Conservation (phyloP, 352 stramenopile species). For the Phytophthora boehmeriae region DNA sequence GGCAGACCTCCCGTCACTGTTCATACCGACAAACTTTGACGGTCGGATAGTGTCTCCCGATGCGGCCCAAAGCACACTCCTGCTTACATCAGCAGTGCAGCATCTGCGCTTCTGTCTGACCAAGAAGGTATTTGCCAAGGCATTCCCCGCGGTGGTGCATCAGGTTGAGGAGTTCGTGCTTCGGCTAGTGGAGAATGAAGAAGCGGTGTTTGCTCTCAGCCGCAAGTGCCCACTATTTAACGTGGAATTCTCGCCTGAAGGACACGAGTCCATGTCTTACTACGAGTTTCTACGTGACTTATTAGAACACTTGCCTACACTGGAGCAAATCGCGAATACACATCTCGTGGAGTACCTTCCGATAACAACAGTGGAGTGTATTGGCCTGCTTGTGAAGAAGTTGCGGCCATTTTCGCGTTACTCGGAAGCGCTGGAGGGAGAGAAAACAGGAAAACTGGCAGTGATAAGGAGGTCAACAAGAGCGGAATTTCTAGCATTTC, state of each 20-base stretch:
- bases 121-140: constrained; percentile 52
- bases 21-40: constrained; percentile 62
- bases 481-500: constrained; percentile 77
- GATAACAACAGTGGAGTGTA: constrained; percentile 49
- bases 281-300: constrained; percentile 69
- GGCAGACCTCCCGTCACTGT: constrained; percentile 62
- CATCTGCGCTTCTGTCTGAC: constrained; percentile 59
- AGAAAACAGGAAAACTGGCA: constrained; percentile 78
- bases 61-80: constrained; percentile 50
- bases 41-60: constrained; percentile 43
- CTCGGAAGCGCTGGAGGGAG: constrained; percentile 70
- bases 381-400: constrained; percentile 72
- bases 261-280: constrained; percentile 46
- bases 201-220: constrained; percentile 44
- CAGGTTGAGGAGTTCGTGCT: constrained; percentile 61
- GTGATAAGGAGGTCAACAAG: constrained; percentile 80
- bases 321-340: constrained; percentile 67
- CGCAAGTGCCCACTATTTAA: constrained; percentile 59
- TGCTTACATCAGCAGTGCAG: constrained; percentile 64
- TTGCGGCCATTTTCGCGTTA: constrained; percentile 77
- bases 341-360: constrained; percentile 54
- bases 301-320: constrained; percentile 41
- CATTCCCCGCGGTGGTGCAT: constrained; percentile 59
- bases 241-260: constrained; percentile 28
- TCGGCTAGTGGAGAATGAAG: constrained; percentile 41